A percentile compares a stretch with the other conserved stretches of the same genome.
These are phyloP conservation scores for Ganoderma resinaceum DNA, from an alignment of 1,284 basidiomycete species.

Conservation along the genomic window DNA sequence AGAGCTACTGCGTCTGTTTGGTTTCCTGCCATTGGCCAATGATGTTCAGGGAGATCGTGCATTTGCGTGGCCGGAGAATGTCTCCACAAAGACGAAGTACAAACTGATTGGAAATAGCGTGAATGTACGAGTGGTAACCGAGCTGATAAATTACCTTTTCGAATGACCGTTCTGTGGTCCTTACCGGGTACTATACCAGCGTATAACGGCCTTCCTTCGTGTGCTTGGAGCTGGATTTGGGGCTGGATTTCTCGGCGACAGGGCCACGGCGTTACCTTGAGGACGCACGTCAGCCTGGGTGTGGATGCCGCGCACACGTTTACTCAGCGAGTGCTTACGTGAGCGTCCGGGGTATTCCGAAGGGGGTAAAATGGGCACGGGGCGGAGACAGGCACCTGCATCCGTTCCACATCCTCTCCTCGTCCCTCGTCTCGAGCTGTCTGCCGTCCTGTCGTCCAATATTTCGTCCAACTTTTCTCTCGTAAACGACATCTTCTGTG, in stretches of 20 bases:
- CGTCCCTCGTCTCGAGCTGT: conserved; percentile 22
- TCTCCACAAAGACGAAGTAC: conserved; percentile 73
- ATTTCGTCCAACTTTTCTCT: conserved; percentile 66
- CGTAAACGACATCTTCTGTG: conserved; percentile 68
- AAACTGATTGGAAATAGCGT: conserved; percentile 82
- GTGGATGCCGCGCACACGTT: conserved; percentile 24
- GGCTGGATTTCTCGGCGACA: background rate
- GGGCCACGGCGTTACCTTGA: background rate
- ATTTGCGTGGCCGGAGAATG: conserved; percentile 65
- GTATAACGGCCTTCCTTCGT: background rate
- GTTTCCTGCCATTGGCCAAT: conserved; percentile 50
- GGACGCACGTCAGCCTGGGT: background rate
- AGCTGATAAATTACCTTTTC: conserved; percentile 63
- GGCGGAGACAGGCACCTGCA: conserved; percentile 9
- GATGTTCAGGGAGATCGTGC: background rate
- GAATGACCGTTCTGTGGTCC: conserved; percentile 14
- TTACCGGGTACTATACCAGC: no score
- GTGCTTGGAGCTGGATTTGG: background rate
- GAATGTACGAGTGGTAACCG: conserved; percentile 71
- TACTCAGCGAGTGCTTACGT: conserved; percentile 32
- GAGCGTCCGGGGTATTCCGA: conserved; percentile 29
- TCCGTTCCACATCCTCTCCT: conserved; percentile 27
- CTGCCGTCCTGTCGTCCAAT: conserved; percentile 50
- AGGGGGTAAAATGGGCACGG: conserved; percentile 28
- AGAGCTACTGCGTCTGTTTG: conserved; percentile 74